A percentile compares a stretch with the other conserved stretches of the same genome.
phyloP scores from a whole-genome alignment of 2,329 filamentous ascomycete species.

The Neopestalotiopsis sp. region DNA sequence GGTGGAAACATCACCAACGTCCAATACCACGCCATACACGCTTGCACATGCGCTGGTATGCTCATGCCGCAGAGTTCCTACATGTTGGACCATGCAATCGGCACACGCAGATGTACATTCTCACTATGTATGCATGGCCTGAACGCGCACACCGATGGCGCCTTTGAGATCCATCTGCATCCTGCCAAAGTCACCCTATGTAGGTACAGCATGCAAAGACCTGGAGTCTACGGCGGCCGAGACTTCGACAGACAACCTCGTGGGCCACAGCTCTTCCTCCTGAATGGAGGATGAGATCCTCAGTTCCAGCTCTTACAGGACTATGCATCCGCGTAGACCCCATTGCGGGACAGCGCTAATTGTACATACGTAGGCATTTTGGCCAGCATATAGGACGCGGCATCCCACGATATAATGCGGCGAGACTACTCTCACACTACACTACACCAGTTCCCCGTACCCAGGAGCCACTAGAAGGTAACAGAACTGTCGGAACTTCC shows the following conservation, averaged over 20 bases:
- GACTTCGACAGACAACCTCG: neutral
- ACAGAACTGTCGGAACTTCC: conserved; percentile 2
- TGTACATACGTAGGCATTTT: conserved; percentile 6
- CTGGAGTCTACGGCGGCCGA: neutral
- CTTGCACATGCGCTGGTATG: neutral
- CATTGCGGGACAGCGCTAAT: conserved; percentile 10
- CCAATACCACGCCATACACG: no score
- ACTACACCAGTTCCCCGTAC: conserved; percentile 3
- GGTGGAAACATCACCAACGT: no score
- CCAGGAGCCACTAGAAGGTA: conserved; percentile 1
- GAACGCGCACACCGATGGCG: neutral
- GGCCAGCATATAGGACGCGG: neutral
- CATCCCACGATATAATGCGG: conserved; percentile 1
- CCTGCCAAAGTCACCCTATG: conserved; percentile 4
- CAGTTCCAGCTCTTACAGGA: neutral
- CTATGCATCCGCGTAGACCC: neutral
- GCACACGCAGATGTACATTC: neutral
- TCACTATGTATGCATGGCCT: neutral
- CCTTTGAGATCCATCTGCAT: conserved; percentile 5
- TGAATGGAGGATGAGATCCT: conserved; percentile 6
- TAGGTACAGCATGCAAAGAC: neutral
- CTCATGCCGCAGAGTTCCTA: neutral
- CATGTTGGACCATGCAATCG: neutral
- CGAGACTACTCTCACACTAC: conserved; percentile 3
- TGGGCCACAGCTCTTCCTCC: neutral